Percentiles rank a stretch among this genome's conserved stretches.
These are phyloP conservation scores for Aureobasidium musti DNA, from an alignment of 2,329 filamentous ascomycete species.

Conservation along the genomic window DNA sequence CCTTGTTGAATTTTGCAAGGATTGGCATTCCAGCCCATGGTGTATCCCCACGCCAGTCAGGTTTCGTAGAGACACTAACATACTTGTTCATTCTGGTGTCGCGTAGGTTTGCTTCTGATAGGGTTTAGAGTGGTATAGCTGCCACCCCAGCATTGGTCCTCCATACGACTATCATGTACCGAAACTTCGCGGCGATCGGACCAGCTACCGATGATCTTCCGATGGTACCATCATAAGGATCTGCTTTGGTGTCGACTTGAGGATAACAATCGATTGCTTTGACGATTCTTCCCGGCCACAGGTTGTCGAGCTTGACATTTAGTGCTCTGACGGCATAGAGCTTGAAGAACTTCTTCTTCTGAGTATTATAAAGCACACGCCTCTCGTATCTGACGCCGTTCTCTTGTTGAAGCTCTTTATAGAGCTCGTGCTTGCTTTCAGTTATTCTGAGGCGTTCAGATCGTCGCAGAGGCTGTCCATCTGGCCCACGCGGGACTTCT, in stretches of 20 bases:
- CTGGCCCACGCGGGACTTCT: neutral
- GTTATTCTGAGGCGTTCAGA: neutral
- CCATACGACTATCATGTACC: constrained; percentile 11
- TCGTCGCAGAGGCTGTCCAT: neutral
- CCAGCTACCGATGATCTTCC: neutral
- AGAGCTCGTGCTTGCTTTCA: neutral
- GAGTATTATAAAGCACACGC: neutral
- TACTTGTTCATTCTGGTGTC: neutral
- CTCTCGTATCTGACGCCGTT: neutral
- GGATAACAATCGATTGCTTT: neutral
- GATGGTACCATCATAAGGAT: neutral
- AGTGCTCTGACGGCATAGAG: neutral
- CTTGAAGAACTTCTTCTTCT: neutral
- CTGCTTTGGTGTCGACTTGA: neutral
- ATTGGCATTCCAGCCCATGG: constrained; percentile 5
- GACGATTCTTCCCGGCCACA: neutral
- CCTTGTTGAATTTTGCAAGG: neutral
- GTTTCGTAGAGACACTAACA: neutral
- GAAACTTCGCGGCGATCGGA: neutral
- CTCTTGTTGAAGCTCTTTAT: neutral
- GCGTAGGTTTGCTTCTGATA: neutral
- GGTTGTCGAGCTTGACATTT: neutral
- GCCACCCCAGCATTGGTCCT: neutral
- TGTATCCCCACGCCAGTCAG: neutral
- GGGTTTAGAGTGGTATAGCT: constrained; percentile 3